Evolutionary conservation across 2,329 filamentous ascomycete species (phyloP), one percentile per base, ranked within the genome.

Genomic region (Fusarium continuum): DNA sequence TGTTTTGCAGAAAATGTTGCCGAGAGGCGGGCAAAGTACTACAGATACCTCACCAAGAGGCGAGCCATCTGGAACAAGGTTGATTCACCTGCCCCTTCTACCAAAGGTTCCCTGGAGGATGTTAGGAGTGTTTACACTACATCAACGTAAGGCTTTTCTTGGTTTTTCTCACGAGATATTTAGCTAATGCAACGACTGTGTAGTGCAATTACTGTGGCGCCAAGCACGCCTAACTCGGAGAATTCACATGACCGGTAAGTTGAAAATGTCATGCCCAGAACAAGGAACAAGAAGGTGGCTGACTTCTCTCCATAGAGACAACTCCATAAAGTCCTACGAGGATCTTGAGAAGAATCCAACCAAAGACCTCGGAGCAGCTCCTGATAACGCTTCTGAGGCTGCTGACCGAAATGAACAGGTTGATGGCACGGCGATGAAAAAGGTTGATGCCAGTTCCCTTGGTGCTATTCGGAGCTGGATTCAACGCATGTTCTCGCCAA

Each of bases 61-160:
- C 17, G 28, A 4, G 34, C 35, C 3, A 4, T 1, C 0, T 38
- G 28, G 38, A 9, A 20, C 4, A n/a, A 34, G 4, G 20, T 11
- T 0, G 0, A n/a, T 5, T 16, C 11, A 5, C 9, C 13, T 4
- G 2, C 7, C 0, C 13, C 9, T 6, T 23, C 43, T 0, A 2
- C 46, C 0, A 13, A 3, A 5, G 1, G 9, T 4, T 53, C 54
- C 2, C 4, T 28, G 0, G 31, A 26, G 9, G 36, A 36, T 3
- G 1, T 26, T 1, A 16, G n/a, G 17, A 43, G 17, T 8, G 4
- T 35, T 1, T 8, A 13, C 6, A 25, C 34, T 2, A 6, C 10
- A 4, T 20, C 23, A 10, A 43, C 19, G 56, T 53, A 23, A 28
- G 40, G 2, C 3, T 11, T 20, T 6, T 3, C 1, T 6, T 14